Evolutionary conservation across 441 rosid species (phyloP).

Genomic region (Erodium trifolium): DNA sequence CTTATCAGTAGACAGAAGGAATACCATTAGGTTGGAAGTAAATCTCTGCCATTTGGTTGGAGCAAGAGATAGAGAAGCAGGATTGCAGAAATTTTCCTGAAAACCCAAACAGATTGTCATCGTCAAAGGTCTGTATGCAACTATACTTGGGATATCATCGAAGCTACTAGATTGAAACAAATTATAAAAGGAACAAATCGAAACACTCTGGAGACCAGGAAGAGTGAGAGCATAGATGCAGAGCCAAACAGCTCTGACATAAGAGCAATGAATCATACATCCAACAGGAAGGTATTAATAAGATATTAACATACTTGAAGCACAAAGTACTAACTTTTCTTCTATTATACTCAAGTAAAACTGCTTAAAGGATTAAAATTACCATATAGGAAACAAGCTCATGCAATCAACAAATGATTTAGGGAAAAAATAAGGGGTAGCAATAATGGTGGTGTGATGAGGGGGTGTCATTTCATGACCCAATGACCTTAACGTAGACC

Average conservation of each 20-base stretch:
- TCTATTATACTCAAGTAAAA: not conserved
- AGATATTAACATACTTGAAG: not conserved
- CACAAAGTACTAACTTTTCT: not conserved
- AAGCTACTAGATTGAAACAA: slow-evolving; percentile 1
- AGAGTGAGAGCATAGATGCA: slow-evolving; percentile 12
- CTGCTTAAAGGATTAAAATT: too few relatives aligned
- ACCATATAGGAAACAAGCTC: too few relatives aligned
- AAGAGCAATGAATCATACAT: slow-evolving; percentile 11
- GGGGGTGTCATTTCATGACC: too few relatives aligned
- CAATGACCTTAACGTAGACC: too few relatives aligned
- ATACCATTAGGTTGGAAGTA: slow-evolving; percentile 71
- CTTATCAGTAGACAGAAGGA: slow-evolving; percentile 13
- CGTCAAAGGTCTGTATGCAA: not conserved
- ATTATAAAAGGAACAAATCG: not conserved
- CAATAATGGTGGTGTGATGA: too few relatives aligned
- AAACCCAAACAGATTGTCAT: slow-evolving; percentile 24
- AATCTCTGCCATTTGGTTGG: slow-evolving; percentile 90
- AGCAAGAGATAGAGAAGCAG: slow-evolving; percentile 58
- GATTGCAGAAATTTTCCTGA: slow-evolving; percentile 89
- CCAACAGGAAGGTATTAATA: not conserved
- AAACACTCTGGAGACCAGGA: slow-evolving; percentile 4
- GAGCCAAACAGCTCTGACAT: slow-evolving; percentile 7
- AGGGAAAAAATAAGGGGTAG: too few relatives aligned
- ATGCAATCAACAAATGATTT: too few relatives aligned
- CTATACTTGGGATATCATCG: not conserved